These are phyloP conservation scores for Neurospora sp. DNA, from an alignment of 495 filamentous ascomycete species.

Conservation along the genomic window DNA sequence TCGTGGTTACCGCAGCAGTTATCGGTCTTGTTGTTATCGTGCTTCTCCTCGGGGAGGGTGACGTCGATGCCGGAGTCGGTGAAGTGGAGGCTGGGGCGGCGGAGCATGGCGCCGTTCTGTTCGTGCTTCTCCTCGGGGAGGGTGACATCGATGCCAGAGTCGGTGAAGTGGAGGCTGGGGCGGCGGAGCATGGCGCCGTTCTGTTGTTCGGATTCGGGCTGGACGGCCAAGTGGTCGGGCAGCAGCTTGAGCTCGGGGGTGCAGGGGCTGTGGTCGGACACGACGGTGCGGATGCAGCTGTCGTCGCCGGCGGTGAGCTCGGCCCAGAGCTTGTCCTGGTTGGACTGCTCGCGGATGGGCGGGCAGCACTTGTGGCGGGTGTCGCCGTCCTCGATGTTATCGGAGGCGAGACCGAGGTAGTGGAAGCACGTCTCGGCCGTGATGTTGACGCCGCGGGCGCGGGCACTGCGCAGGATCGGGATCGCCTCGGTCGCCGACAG, in stretches of 20 bases:
- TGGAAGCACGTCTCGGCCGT: slow-evolving; percentile 98
- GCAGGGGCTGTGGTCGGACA: slow-evolving; percentile 95
- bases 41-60: slow-evolving; percentile 17
- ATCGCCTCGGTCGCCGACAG: slow-evolving; percentile 90
- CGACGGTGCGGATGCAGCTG: slow-evolving; percentile 82
- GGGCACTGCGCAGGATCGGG: slow-evolving; percentile 71
- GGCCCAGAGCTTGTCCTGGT: slow-evolving; percentile 83
- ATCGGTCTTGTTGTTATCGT: neutral
- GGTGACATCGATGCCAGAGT: slow-evolving; percentile 39
- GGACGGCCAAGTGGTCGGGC: slow-evolving; percentile 46
- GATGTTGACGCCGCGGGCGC: slow-evolving; percentile 71
- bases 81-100: slow-evolving; percentile 15
- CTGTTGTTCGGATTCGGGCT: slow-evolving; percentile 6
- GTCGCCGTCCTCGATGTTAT: slow-evolving; percentile 78
- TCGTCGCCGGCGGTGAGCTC: slow-evolving; percentile 55
- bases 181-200: slow-evolving; percentile 14
- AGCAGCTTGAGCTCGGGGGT: slow-evolving; percentile 90
- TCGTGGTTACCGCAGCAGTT: neutral
- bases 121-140: slow-evolving; percentile 10
- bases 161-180: slow-evolving; percentile 21
- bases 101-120: slow-evolving; percentile 11
- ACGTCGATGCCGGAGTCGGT: slow-evolving; percentile 39
- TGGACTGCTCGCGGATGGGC: slow-evolving; percentile 72
- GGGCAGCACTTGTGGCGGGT: slow-evolving; percentile 97
- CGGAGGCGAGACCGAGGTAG: slow-evolving; percentile 84